Conservation (phyloP, 441 rosid species). For the Erodium texanum region DNA sequence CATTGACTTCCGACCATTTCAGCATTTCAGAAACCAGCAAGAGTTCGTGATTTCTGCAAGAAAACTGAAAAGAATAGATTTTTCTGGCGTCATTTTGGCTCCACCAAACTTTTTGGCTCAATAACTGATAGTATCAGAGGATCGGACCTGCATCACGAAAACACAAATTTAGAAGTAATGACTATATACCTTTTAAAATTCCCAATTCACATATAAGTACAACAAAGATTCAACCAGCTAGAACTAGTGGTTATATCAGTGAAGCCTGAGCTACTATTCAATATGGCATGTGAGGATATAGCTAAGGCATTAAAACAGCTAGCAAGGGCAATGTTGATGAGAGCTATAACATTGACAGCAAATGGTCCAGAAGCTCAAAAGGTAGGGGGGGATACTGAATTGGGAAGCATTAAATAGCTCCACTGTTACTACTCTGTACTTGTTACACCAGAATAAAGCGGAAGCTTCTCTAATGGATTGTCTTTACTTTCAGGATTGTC, state of each 20-base stretch:
- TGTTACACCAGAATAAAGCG: background rate
- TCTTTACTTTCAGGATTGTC: background rate
- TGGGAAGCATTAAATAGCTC: background rate
- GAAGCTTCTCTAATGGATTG: background rate
- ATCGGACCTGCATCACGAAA: background rate
- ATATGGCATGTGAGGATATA: background rate
- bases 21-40: background rate
- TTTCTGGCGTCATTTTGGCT: background rate
- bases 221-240: background rate
- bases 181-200: background rate
- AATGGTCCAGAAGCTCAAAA: background rate
- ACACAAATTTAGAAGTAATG: background rate
- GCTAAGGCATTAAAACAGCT: background rate
- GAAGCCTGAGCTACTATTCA: background rate
- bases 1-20: constrained; percentile 3
- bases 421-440: background rate
- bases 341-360: background rate
- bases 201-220: background rate
- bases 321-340: background rate
- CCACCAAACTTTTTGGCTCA: background rate
- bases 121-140: background rate
- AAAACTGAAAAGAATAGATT: background rate
- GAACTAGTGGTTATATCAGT: background rate
- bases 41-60: background rate
- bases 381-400: background rate